phyloP scores from a whole-genome alignment of 768 basidiomycete genomes.

The Amyloporia xantha region DNA sequence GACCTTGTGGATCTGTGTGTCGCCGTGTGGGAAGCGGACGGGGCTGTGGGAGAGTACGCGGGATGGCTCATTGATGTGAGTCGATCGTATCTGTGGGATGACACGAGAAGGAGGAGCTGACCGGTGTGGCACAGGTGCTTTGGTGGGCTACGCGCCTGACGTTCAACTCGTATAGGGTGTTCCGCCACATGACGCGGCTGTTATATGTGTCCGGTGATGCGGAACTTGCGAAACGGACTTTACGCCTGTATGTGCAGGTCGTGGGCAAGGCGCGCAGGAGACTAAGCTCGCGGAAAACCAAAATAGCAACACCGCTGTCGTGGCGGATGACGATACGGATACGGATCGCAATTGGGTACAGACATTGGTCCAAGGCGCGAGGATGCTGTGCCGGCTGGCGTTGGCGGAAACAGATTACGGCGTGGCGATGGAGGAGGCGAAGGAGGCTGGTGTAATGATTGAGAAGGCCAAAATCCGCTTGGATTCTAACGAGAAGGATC shows the following conservation, averaged over 20 bases:
- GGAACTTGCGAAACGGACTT: constrained; percentile 62
- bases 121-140: constrained; percentile 46
- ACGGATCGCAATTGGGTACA: constrained; percentile 68
- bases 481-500: constrained; percentile 38
- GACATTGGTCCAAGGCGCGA: constrained; percentile 67
- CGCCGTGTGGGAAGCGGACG: constrained; percentile 73
- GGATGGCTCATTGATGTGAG: constrained; percentile 81
- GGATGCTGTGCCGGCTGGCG: constrained; percentile 62
- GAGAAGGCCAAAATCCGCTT: constrained; percentile 54
- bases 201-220: constrained; percentile 55
- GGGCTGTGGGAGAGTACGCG: constrained; percentile 52
- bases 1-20: constrained; percentile 79
- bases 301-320: constrained; percentile 15
- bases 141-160: constrained; percentile 95
- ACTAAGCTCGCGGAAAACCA: constrained; percentile 36
- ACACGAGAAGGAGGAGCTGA: not conserved
- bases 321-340: constrained; percentile 41
- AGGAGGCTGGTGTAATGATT: constrained; percentile 56
- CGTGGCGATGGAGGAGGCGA: constrained; percentile 42
- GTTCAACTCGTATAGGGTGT: constrained; percentile 83
- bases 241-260: constrained; percentile 78
- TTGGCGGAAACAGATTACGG: constrained; percentile 19
- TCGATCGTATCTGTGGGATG: too few species aligned
- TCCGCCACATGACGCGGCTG: constrained; percentile 79
- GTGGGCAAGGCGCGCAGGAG: constrained; percentile 78